These are phyloP conservation scores for Tulasnella sp. DNA, from an alignment of 768 basidiomycete genomes.

Conservation along the genomic window DNA sequence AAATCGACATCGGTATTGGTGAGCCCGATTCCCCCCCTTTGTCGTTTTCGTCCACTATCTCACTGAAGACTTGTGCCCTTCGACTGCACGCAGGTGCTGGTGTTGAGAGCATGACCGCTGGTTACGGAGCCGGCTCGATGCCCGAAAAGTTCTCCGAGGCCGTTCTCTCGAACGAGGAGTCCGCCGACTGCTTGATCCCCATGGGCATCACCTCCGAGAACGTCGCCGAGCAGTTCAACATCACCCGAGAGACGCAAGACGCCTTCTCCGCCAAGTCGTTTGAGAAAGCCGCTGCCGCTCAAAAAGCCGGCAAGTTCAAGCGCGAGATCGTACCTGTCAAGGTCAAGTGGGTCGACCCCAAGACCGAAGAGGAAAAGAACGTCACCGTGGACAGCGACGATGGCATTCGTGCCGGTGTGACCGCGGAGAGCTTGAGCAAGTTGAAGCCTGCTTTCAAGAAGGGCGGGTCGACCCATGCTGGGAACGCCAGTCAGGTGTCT, in stretches of 20 bases:
- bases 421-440: slow-evolving; percentile 61
- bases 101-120: slow-evolving; percentile 82
- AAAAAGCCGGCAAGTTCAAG: slow-evolving; percentile 70
- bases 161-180: slow-evolving; percentile 52
- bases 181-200: slow-evolving; percentile 72
- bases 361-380: slow-evolving; percentile 54
- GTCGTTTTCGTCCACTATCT: not conserved
- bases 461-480: slow-evolving; percentile 65
- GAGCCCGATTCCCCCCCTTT: slow-evolving; percentile 24
- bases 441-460: slow-evolving; percentile 78
- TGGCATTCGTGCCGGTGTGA: slow-evolving; percentile 78
- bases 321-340: slow-evolving; percentile 76
- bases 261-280: slow-evolving; percentile 74
- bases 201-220: slow-evolving; percentile 97
- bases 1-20: slow-evolving; percentile 88
- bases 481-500: slow-evolving; percentile 82
- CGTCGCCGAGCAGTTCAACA: slow-evolving; percentile 63
- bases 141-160: slow-evolving; percentile 51
- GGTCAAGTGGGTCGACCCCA: slow-evolving; percentile 57
- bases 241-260: slow-evolving; percentile 71
- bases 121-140: slow-evolving; percentile 48
- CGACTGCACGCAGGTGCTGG: slow-evolving; percentile 49
- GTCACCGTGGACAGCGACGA: slow-evolving; percentile 72
- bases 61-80: not conserved
- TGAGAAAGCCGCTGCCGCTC: slow-evolving; percentile 70